A percentile compares a stretch with the other conserved stretches of the same genome.
These are phyloP conservation scores for Kwoniella mangroviensis DNA, from an alignment of 768 basidiomycete genomes.

Conservation along the genomic window DNA sequence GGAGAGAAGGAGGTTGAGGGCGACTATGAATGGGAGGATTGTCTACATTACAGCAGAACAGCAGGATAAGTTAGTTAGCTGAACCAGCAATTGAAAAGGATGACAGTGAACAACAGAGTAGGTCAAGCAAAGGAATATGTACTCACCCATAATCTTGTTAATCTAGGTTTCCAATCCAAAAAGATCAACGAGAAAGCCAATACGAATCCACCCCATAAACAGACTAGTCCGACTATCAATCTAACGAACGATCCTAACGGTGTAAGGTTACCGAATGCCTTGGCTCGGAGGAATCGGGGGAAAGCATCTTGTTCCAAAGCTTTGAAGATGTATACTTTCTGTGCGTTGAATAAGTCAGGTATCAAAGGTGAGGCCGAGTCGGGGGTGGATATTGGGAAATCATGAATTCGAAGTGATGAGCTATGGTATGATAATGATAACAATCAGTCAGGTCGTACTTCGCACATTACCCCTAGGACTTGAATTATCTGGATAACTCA, in stretches of 20 bases:
- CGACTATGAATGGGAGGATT: conserved; percentile 89
- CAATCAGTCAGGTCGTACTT: too few species aligned
- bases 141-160: conserved; percentile 92
- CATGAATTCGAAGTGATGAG: conserved; percentile 84
- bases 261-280: conserved; percentile 97
- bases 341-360: conserved; percentile 94
- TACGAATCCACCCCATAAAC: conserved; percentile 93
- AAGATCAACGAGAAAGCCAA: conserved; percentile 90
- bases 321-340: conserved; percentile 96
- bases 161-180: conserved; percentile 88
- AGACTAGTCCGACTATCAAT: conserved; percentile 79
- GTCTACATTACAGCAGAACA: conserved; percentile 64
- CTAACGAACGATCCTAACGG: conserved; percentile 86
- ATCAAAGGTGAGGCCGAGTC: conserved; percentile 66
- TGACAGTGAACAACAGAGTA: not conserved
- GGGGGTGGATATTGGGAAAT: conserved; percentile 78
- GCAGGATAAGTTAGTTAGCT: not conserved
- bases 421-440: conserved; percentile 21
- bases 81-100: not conserved
- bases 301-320: conserved; percentile 81
- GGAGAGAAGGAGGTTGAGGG: conserved; percentile 86
- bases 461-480: too few species aligned
- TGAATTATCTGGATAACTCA: too few species aligned
- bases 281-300: conserved; percentile 84
- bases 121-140: not conserved